Evolutionary conservation across 1,139 yeast genomes (phyloP).

Genomic region (Debaryomycetaceae sp.): DNA sequence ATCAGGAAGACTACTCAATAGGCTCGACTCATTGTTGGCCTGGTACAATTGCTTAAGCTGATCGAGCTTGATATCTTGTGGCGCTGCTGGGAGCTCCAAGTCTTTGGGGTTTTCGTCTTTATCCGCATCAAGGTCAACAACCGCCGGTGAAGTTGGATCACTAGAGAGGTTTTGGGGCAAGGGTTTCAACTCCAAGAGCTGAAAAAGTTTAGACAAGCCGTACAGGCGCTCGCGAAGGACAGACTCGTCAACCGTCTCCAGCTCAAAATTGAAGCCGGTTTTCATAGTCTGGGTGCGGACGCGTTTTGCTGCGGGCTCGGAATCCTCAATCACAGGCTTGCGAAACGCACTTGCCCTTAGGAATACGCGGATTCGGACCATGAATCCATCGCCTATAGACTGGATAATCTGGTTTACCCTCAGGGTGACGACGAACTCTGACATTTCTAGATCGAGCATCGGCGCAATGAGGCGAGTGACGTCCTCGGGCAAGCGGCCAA

Average conservation of each 20-base stretch:
- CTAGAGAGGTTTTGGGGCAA: conserved; percentile 2
- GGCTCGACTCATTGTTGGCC: conserved; percentile 46
- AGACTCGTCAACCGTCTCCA: conserved; percentile 48
- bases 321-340: conserved; percentile 1
- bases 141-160: conserved; percentile 2
- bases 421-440: conserved; percentile 44
- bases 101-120: conserved; percentile 8
- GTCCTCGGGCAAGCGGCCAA: conserved; percentile 71
- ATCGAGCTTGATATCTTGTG: conserved; percentile 47
- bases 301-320: conserved; percentile 3
- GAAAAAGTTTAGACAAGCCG: conserved; percentile 49
- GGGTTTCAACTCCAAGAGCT: conserved; percentile 21
- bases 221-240: conserved; percentile 42
- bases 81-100: conserved; percentile 7
- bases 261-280: conserved; percentile 14
- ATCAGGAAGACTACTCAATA: conserved; percentile 45
- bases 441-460: conserved; percentile 44
- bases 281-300: conserved; percentile 7
- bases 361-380: conserved; percentile 53
- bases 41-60: conserved; percentile 70
- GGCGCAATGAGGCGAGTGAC: conserved; percentile 62
- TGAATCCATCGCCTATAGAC: conserved; percentile 64
- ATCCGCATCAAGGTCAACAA: conserved; percentile 4
- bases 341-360: conserved; percentile 43
- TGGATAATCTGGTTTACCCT: too few species aligned